Evolutionary conservation across 495 filamentous ascomycete species (phyloP).

Genomic region (Durotheca rogersii): DNA sequence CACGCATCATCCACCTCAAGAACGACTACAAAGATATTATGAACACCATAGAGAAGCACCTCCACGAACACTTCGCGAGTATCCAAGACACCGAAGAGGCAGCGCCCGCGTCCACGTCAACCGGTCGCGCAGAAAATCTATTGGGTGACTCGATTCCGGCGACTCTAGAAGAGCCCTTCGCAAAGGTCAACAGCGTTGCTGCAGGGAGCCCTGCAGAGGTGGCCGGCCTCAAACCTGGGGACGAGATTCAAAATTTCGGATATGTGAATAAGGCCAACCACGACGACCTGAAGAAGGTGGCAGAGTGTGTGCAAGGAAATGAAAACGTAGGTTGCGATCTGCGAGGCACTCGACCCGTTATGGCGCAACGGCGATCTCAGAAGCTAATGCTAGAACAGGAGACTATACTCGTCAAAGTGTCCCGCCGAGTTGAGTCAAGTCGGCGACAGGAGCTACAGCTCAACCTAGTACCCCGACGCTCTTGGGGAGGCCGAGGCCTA

Average conservation of each 20-base stretch:
- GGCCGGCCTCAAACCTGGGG: slow-evolving; percentile 82
- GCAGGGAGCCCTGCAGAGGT: slow-evolving; percentile 75
- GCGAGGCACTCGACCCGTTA: not conserved
- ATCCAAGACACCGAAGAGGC: slow-evolving; percentile 41
- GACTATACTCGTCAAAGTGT: slow-evolving; percentile 68
- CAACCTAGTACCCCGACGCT: slow-evolving; percentile 67
- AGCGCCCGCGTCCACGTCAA: slow-evolving; percentile 8
- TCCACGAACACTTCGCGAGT: slow-evolving; percentile 76
- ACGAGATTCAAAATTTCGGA: slow-evolving; percentile 81
- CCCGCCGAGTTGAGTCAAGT: slow-evolving; percentile 48
- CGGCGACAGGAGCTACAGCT: slow-evolving; percentile 61
- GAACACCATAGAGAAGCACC: slow-evolving; percentile 71
- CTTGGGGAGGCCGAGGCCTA: slow-evolving; percentile 88
- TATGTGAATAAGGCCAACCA: slow-evolving; percentile 78
- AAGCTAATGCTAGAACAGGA: slow-evolving; percentile 48
- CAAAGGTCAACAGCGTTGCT: slow-evolving; percentile 83
- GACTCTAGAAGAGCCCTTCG: slow-evolving; percentile 70
- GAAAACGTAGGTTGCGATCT: slow-evolving; percentile 71
- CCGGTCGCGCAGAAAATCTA: slow-evolving; percentile 28
- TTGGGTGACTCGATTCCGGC: slow-evolving; percentile 42
- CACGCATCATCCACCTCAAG: slow-evolving; percentile 82
- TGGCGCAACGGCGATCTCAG: not conserved
- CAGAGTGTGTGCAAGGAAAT: slow-evolving; percentile 78
- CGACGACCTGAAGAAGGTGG: slow-evolving; percentile 79
- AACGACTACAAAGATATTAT: slow-evolving; percentile 95